Conservation (phyloP, 1,139 yeast genomes). For the Blastobotrys aristatus region DNA sequence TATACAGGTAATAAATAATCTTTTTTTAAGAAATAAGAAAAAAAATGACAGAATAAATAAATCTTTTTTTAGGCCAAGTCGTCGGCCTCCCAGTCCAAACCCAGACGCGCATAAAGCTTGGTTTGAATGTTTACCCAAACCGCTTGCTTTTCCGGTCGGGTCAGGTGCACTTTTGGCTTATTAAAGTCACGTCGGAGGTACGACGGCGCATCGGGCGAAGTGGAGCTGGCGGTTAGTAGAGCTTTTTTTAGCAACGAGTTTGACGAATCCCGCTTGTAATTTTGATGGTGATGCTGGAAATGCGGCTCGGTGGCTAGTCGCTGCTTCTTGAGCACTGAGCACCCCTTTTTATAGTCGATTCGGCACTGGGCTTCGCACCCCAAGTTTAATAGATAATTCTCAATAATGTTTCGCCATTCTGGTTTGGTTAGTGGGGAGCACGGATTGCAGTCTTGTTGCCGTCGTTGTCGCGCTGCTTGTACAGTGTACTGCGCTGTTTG, state of each 20-base stretch:
- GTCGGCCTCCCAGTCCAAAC: constrained; percentile 58
- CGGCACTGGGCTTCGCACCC: constrained; percentile 69
- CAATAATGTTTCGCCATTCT: constrained; percentile 67
- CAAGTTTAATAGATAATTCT: constrained; percentile 55
- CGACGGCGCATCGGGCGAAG: constrained; percentile 30
- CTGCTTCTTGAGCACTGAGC: constrained; percentile 40
- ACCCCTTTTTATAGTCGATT: constrained; percentile 48
- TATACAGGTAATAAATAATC: too few relatives aligned
- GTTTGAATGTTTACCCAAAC: constrained; percentile 60
- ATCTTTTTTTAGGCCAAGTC: too few relatives aligned
- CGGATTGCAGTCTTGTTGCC: background rate
- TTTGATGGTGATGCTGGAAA: background rate
- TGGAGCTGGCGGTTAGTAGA: constrained; percentile 27
- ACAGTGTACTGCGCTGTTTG: constrained; percentile 60
- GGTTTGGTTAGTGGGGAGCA: constrained; percentile 36
- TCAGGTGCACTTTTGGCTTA: constrained; percentile 33
- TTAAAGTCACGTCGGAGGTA: constrained; percentile 15
- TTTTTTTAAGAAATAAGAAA: too few relatives aligned
- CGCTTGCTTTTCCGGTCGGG: constrained; percentile 49
- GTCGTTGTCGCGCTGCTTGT: constrained; percentile 44
- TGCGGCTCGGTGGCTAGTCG: constrained; percentile 30
- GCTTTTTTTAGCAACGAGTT: constrained; percentile 31
- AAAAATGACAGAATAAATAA: too few relatives aligned
- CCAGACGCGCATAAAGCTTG: constrained; percentile 49
- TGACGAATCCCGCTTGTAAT: constrained; percentile 11